These are phyloP conservation scores for Diaporthe destruens DNA, from an alignment of 2,329 filamentous ascomycete genomes.

Conservation along the genomic window DNA sequence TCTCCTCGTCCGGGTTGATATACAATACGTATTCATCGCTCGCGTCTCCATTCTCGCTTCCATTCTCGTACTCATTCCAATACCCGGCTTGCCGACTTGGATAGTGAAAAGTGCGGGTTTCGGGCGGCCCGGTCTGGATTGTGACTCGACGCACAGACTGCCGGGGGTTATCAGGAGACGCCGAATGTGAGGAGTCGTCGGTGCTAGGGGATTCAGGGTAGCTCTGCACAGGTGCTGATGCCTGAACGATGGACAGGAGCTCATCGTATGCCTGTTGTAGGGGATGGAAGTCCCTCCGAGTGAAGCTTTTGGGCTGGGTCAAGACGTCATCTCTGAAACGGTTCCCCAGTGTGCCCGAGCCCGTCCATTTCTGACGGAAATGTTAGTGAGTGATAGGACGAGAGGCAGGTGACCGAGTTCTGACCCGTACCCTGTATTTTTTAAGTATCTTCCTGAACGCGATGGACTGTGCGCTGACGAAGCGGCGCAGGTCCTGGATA, in stretches of 20 bases:
- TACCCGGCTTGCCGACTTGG: conserved; percentile 61
- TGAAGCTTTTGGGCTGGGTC: conserved; percentile 77
- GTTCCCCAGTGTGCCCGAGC: conserved; percentile 72
- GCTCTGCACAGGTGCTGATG: conserved; percentile 57
- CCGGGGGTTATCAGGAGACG: conserved; percentile 38
- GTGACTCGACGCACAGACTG: conserved; percentile 39
- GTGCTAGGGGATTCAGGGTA: conserved; percentile 56
- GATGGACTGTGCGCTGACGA: conserved; percentile 78
- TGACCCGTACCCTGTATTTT: conserved; percentile 77
- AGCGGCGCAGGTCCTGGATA: conserved; percentile 76
- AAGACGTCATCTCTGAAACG: conserved; percentile 78
- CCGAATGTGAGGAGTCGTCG: conserved; percentile 44
- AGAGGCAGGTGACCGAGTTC: background rate
- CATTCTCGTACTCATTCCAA: conserved; percentile 91
- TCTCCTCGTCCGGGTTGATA: conserved; percentile 75
- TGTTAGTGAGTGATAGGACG: background rate
- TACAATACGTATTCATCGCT: conserved; percentile 79
- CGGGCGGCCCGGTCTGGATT: conserved; percentile 43
- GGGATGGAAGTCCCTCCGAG: conserved; percentile 71
- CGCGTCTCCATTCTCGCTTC: conserved; percentile 74
- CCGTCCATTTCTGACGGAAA: conserved; percentile 79
- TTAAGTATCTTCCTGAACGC: conserved; percentile 88
- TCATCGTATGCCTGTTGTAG: conserved; percentile 58
- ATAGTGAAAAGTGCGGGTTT: conserved; percentile 32
- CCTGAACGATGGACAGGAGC: conserved; percentile 60